phyloP scores from a whole-genome alignment of 805 yeast genomes.

The Kodamaea kaohsiungensis region DNA sequence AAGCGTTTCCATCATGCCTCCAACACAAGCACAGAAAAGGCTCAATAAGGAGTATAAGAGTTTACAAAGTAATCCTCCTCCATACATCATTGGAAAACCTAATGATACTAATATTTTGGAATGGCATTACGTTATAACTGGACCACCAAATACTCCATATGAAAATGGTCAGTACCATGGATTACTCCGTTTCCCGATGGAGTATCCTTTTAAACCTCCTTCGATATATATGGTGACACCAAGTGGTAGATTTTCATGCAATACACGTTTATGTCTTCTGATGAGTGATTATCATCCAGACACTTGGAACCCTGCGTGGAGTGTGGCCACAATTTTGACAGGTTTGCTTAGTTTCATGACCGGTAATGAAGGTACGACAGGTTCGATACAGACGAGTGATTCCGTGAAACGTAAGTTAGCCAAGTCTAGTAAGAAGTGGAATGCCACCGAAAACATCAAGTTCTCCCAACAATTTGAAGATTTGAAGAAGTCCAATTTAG shows the following conservation, averaged over 20 bases:
- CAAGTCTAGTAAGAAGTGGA: conserved; percentile 58
- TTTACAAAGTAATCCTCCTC: conserved; percentile 79
- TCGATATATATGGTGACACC: conserved; percentile 89
- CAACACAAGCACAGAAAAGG: conserved; percentile 44
- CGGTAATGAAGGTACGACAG: conserved; percentile 80
- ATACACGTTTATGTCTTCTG: conserved; percentile 81
- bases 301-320: conserved; percentile 96
- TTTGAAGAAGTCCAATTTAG: conserved; percentile 45
- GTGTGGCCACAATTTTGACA: conserved; percentile 82
- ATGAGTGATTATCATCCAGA: conserved; percentile 96
- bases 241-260: conserved; percentile 80
- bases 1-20: conserved; percentile 29
- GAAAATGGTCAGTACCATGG: conserved; percentile 90
- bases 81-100: conserved; percentile 82
- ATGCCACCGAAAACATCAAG: conserved; percentile 52
- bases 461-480: conserved; percentile 73
- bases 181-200: conserved; percentile 74
- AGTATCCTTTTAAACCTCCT: conserved; percentile 92
- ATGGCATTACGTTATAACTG: conserved; percentile 92
- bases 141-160: conserved; percentile 89
- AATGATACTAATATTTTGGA: conserved; percentile 83
- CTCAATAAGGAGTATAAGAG: conserved; percentile 80
- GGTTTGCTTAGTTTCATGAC: conserved; percentile 94
- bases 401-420: conserved; percentile 59
- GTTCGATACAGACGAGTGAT: conserved; percentile 69